Evolutionary conservation across 768 basidiomycete genomes (phyloP).

Genomic region (Lactifluus subvellereus): DNA sequence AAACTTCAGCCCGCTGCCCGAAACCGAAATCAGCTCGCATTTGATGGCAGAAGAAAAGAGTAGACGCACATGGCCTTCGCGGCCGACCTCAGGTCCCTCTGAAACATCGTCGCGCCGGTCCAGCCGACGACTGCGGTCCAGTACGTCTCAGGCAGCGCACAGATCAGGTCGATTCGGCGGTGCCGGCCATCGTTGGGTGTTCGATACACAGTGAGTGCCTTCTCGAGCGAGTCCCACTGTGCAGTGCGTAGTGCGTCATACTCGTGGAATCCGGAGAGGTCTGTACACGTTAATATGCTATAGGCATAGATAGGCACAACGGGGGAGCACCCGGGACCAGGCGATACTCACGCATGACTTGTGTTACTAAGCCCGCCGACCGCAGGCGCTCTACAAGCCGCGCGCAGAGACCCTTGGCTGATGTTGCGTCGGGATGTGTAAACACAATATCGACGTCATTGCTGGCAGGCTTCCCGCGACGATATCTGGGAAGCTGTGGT

Average conservation of each 20-base stretch:
- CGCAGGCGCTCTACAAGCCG: conserved; percentile 54
- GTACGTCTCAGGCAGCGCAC: conserved; percentile 68
- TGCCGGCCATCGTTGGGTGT: conserved; percentile 42
- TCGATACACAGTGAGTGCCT: conserved; percentile 72
- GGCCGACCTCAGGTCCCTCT: conserved; percentile 75
- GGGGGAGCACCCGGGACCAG: neutral
- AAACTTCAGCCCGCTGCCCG: conserved; percentile 67
- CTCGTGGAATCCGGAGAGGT: conserved; percentile 54
- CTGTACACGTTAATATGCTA: conserved; percentile 31
- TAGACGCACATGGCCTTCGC: conserved; percentile 53
- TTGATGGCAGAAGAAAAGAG: neutral
- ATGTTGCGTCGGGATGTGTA: conserved; percentile 54
- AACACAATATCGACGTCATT: conserved; percentile 91
- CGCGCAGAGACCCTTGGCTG: conserved; percentile 58
- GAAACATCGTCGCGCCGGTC: conserved; percentile 89
- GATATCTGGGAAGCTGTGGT: conserved; percentile 47
- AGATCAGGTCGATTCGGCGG: conserved; percentile 80
- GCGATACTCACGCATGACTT: conserved; percentile 68
- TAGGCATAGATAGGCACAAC: neutral
- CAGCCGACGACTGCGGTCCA: conserved; percentile 90
- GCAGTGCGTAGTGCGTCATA: conserved; percentile 48
- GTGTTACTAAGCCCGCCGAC: conserved; percentile 61
- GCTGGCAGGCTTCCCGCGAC: conserved; percentile 73
- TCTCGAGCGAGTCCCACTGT: conserved; percentile 81
- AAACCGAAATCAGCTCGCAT: neutral